These are phyloP conservation scores for Cladosporium sp. DNA, from an alignment of 2,329 filamentous ascomycete species.

Conservation along the genomic window DNA sequence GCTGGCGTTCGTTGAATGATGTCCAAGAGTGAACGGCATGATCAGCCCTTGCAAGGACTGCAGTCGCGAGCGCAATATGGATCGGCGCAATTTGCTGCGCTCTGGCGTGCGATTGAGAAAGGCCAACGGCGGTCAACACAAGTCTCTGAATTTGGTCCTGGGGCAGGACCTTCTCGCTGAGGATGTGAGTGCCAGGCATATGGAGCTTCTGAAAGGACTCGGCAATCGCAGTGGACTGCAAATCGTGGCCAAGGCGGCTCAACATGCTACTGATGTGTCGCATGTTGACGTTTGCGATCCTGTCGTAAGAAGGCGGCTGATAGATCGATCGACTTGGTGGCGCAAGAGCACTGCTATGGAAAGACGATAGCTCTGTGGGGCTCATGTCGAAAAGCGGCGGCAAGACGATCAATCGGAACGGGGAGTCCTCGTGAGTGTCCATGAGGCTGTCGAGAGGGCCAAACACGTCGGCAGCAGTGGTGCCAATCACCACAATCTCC, in stretches of 20 bases:
- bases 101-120: slow-evolving; percentile 34
- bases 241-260: slow-evolving; percentile 28
- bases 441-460: slow-evolving; percentile 32
- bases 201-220: slow-evolving; percentile 13
- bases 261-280: slow-evolving; percentile 61
- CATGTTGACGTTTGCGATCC: slow-evolving; percentile 51
- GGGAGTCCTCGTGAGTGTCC: slow-evolving; percentile 38
- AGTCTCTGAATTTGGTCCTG: slow-evolving; percentile 58
- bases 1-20: slow-evolving; percentile 3
- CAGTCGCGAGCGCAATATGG: slow-evolving; percentile 32
- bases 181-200: slow-evolving; percentile 30
- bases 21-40: slow-evolving; percentile 15
- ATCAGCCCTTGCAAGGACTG: slow-evolving; percentile 15
- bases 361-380: slow-evolving; percentile 13
- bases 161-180: slow-evolving; percentile 51
- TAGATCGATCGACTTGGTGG: slow-evolving; percentile 6
- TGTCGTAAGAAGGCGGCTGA: slow-evolving; percentile 16
- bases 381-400: slow-evolving; percentile 39
- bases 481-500: slow-evolving; percentile 73
- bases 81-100: slow-evolving; percentile 26
- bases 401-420: slow-evolving; percentile 49
- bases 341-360: slow-evolving; percentile 6
- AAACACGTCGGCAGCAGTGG: slow-evolving; percentile 49
- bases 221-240: not conserved
- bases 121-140: slow-evolving; percentile 47